Base-by-base conservation (phyloP, 2,329 filamentous ascomycete genomes). In the Penicillium sp. region DNA sequence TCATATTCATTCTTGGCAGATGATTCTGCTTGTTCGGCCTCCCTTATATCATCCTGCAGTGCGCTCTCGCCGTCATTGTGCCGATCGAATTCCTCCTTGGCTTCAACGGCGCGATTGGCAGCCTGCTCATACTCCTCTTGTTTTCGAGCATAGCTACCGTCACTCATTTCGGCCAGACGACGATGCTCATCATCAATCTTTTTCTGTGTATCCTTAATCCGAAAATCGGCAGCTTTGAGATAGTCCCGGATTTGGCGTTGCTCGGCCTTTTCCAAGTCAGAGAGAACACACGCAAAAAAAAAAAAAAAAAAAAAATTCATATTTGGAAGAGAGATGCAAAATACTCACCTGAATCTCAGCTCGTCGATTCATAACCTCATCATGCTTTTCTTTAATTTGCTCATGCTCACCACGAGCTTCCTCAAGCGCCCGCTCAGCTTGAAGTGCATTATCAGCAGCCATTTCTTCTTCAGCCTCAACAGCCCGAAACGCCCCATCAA, bases 161-260 rank as follows among this genome's bases (percentile, higher is more conserved):
- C 90, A 62, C 89, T 87, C 2, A 85, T 82, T 40, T 86, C 82
- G 39, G 84, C 81, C 7, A 96, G 79, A 3, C 87, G 85, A 48
- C 69, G 67, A 46, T 73, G 72, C 63, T 82, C 79, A n/a, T 73
- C 65, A 10, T 56, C 57, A 26, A 87, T 82, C 13, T 82, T 75
- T 24, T 68, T 57, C 50, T 79, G 66, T 9, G 75, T 71, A 2
- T 75, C 72, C 18, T 67, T 55, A 19, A 83, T 77, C 13, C 71
- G 67, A 13, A 64, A 62, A 24, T 82, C 76, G 31, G 82, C 81
- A 13, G 72, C 74, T 54, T 81, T 85, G 8, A 92, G 73, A 43
- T 81, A 81, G 14, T 76, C 71, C 48, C 82, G 78, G 21, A 92
- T 87, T 31, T 84, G 80, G 40, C 90, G 82, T 72, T 92, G 87